Evolutionary conservation across 2,329 filamentous ascomycete genomes (phyloP), one percentile per base, ranked within the genome.

Genomic region (Colletotrichum zoysiae): DNA sequence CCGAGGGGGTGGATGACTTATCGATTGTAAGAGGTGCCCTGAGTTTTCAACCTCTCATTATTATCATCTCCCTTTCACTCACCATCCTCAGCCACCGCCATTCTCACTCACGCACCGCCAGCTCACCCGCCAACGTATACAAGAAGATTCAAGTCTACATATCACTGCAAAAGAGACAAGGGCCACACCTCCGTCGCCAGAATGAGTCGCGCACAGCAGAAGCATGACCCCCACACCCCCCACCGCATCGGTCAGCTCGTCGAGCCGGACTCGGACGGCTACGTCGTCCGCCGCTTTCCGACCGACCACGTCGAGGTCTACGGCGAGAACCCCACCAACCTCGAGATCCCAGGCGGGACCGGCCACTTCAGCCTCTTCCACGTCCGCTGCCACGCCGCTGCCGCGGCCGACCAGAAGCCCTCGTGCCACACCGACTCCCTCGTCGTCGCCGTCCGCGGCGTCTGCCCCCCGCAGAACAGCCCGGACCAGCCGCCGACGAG

Each of bases 251-350:
- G 60, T 14, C 60, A 51, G 44, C 60, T 63, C 48, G 23, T 53
- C 35, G 60, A 63, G 60, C 35, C 60, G 6, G 33, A 62, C 33
- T 53, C 60, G 1, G 60, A 62, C 33, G 46, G 46, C 60, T 62
- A 62, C n/a, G 46, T 53, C n/a, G 60, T 63, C 60, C 48, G 44
- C 60, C 60, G 60, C 60, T 63, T 63, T n/a, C 60, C 60, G 44
- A 50, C 44, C n/a, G 46, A 51, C 46, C 46, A 51, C 33, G 33
- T n/a, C 11, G 35, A 53, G 11, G 6, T 63, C 5, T 63, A 63
- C 60, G 60, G 60, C 46, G 60, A 63, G 16, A n/a, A 63, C 23
- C 60, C 46, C n/a, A 16, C 16, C 46, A 20, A 63, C 16, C 48
- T 63, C 4, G 60, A 63, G 16, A 20, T 63, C 20, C 23, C 48